Percentiles rank a stretch among this genome's conserved stretches.
Evolutionary conservation across 176 grass and related monocot genomes (phyloP).

Genomic region (Musa schizocarpa): DNA sequence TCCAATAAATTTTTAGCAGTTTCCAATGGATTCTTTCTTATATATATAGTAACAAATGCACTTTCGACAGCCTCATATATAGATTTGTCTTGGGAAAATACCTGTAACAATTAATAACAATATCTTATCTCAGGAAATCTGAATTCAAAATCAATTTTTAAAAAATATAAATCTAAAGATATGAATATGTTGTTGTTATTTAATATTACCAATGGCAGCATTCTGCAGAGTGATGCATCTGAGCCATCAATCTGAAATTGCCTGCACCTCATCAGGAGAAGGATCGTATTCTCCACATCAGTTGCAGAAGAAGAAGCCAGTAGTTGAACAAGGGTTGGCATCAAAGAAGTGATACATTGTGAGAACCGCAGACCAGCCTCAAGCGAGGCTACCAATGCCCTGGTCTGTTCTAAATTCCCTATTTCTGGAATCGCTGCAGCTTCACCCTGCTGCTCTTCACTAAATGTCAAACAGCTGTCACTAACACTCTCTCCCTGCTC

Average conservation of each 20-base stretch:
- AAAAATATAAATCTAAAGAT: conserved; percentile 15
- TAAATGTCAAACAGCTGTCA: conserved; percentile 73
- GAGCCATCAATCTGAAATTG: conserved; percentile 98
- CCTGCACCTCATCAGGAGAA: conserved; percentile 90
- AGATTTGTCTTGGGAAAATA: conserved; percentile 95
- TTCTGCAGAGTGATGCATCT: conserved; percentile 75
- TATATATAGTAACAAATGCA: conserved; percentile 84
- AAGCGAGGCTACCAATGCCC: conserved; percentile 91
- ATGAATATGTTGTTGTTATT: conserved; percentile 2
- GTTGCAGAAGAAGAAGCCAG: conserved; percentile 81
- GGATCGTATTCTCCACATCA: conserved; percentile 92
- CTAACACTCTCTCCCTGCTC: conserved; percentile 66
- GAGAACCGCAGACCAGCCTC: conserved; percentile 86
- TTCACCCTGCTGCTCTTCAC: conserved; percentile 47
- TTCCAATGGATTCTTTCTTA: conserved; percentile 60
- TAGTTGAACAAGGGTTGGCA: conserved; percentile 79
- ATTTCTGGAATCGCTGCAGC: conserved; percentile 53
- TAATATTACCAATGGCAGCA: conserved; percentile 71
- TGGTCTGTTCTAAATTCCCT: conserved; percentile 82
- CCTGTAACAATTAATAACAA: conserved; percentile 34
- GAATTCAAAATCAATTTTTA: not conserved
- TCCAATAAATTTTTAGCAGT: conserved; percentile 77
- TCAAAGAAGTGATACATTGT: conserved; percentile 62
- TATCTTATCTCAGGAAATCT: not conserved
- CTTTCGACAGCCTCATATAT: conserved; percentile 95